phyloP scores from a whole-genome alignment of 345 rosid species.

The Murraya koenigii region DNA sequence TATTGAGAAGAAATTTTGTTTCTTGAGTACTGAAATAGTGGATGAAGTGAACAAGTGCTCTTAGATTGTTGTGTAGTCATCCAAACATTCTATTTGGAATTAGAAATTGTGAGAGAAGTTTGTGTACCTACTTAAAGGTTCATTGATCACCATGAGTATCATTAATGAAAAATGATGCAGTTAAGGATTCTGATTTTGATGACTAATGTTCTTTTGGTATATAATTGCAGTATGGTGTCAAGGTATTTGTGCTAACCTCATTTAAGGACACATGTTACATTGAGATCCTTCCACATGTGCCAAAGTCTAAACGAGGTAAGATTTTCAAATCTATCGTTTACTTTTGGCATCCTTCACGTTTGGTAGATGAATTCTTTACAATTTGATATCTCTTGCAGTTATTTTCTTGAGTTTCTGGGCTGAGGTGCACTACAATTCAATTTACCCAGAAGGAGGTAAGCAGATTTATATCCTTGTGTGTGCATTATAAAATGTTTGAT shows the following conservation, averaged over 20 bases:
- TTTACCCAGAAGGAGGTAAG: slow-evolving; percentile 87
- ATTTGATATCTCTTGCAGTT: slow-evolving; percentile 40
- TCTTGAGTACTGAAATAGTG: not conserved
- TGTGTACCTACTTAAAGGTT: not conserved
- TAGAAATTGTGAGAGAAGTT: not conserved
- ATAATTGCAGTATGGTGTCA: slow-evolving; percentile 74
- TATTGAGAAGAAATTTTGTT: not conserved
- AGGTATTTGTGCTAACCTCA: slow-evolving; percentile 85
- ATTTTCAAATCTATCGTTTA: not conserved
- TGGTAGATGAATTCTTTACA: not conserved
- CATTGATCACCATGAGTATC: not conserved
- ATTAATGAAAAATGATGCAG: not conserved
- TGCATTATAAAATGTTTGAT: not conserved
- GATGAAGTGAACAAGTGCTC: not conserved
- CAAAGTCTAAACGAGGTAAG: slow-evolving; percentile 75
- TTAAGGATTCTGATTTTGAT: not conserved
- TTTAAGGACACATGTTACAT: slow-evolving; percentile 88
- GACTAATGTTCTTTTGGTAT: not conserved
- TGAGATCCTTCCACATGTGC: slow-evolving; percentile 72
- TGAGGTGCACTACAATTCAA: slow-evolving; percentile 95
- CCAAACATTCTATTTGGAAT: not conserved
- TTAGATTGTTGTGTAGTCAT: not conserved
- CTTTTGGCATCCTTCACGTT: not conserved
- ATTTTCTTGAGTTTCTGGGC: slow-evolving; percentile 96
- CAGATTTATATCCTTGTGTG: not conserved